These are phyloP conservation scores for Colletotrichum sp. DNA, from an alignment of 2,329 filamentous ascomycete genomes.

Conservation along the genomic window DNA sequence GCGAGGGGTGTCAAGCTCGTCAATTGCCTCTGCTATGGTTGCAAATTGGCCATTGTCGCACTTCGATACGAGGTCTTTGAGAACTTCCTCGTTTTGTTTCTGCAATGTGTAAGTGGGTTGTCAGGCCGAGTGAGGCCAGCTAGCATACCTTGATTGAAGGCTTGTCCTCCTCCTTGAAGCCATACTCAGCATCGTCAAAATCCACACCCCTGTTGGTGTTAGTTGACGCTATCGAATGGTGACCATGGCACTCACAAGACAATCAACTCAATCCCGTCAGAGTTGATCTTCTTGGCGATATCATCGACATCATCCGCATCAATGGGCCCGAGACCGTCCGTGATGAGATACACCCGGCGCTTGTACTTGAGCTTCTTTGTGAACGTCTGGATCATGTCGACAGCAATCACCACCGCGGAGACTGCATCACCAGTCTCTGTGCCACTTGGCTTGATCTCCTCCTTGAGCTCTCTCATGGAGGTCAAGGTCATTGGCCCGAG, in stretches of 20 bases:
- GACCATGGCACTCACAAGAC: constrained; percentile 67
- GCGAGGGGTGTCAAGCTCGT: constrained; percentile 77
- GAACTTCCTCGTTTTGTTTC: constrained; percentile 73
- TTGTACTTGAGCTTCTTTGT: constrained; percentile 85
- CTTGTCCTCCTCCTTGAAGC: constrained; percentile 92
- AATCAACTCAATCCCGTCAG: constrained; percentile 77
- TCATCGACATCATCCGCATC: constrained; percentile 73
- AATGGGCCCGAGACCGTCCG: constrained; percentile 77
- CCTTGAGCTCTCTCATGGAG: constrained; percentile 69
- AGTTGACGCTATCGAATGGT: not conserved
- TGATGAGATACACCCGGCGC: constrained; percentile 83
- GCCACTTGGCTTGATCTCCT: constrained; percentile 68
- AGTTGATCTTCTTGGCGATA: constrained; percentile 76
- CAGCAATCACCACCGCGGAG: constrained; percentile 84
- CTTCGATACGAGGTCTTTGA: constrained; percentile 69
- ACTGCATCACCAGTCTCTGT: constrained; percentile 81
- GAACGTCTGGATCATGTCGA: constrained; percentile 81
- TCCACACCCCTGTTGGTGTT: constrained; percentile 70
- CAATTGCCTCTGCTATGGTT: constrained; percentile 86
- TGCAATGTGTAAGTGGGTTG: constrained; percentile 31
- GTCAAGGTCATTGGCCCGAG: constrained; percentile 67
- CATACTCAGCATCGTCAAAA: constrained; percentile 90
- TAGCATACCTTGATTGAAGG: constrained; percentile 65
- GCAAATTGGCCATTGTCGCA: constrained; percentile 75
- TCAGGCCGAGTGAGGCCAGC: not conserved